phyloP scores from a whole-genome alignment of 768 basidiomycete genomes.

The Filobasidium wieringae region DNA sequence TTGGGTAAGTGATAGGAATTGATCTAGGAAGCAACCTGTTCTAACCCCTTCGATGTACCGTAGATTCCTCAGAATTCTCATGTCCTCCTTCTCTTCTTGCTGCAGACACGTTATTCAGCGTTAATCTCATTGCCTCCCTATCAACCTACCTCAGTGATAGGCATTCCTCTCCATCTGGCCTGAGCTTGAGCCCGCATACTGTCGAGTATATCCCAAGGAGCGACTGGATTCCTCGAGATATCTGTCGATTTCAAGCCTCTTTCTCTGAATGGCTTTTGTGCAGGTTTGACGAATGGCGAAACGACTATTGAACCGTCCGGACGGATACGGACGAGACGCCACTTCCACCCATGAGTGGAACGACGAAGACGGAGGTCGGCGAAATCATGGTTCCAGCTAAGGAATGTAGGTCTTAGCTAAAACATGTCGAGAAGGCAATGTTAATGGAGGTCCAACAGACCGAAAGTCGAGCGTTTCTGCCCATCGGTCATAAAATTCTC shows the following conservation, averaged over 20 bases:
- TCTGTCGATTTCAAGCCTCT: not conserved
- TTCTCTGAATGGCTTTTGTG: constrained; percentile 7
- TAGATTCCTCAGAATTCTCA: not conserved
- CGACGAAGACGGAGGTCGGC: constrained; percentile 7
- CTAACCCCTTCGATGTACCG: constrained; percentile 6
- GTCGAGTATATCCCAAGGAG: not conserved
- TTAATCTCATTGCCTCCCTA: not conserved
- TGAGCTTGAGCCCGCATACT: not conserved
- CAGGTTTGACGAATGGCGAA: constrained; percentile 9
- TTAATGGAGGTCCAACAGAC: not conserved
- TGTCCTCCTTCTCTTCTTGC: constrained; percentile 7
- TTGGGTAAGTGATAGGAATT: not conserved
- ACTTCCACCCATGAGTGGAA: constrained; percentile 10
- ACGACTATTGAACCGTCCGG: constrained; percentile 7
- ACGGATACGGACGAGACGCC: constrained; percentile 11
- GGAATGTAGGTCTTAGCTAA: not conserved
- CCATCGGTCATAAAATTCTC: constrained; percentile 9
- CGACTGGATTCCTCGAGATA: not conserved
- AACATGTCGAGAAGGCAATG: not conserved
- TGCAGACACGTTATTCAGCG: not conserved
- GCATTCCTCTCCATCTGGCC: constrained; percentile 7
- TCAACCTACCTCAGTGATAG: constrained; percentile 1
- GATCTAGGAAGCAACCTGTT: not conserved
- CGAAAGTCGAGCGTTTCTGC: constrained; percentile 5
- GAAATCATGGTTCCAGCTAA: constrained; percentile 2